Conservation (phyloP, 2,329 filamentous ascomycete genomes). For the Paradendryphiella salina region DNA sequence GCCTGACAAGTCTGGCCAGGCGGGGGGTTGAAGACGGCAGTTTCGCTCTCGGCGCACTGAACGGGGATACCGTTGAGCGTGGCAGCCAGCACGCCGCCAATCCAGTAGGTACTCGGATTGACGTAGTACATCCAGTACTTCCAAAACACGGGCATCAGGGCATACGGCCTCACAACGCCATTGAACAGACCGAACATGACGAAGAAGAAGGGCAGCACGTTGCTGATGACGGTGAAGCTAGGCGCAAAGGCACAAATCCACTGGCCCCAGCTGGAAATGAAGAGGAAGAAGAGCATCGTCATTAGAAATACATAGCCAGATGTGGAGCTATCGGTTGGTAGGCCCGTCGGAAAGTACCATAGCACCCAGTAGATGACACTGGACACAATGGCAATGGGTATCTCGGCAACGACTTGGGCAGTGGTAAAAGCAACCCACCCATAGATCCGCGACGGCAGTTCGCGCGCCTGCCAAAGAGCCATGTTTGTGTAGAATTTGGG, state of each 20-base stretch:
- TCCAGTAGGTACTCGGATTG: conserved; percentile 72
- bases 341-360: conserved; percentile 76
- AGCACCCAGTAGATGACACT: conserved; percentile 70
- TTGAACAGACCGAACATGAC: conserved; percentile 77
- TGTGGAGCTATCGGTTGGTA: conserved; percentile 65
- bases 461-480: conserved; percentile 71
- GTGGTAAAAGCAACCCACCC: conserved; percentile 70
- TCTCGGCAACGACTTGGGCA: conserved; percentile 71
- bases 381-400: conserved; percentile 68
- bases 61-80: conserved; percentile 58
- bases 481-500: conserved; percentile 79
- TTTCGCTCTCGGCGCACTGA: conserved; percentile 57
- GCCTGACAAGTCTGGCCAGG: conserved; percentile 64
- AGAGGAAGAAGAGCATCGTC: conserved; percentile 76
- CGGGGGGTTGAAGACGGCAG: conserved; percentile 67
- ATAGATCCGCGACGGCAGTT: conserved; percentile 75
- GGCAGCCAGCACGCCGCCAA: conserved; percentile 68
- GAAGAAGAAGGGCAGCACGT: conserved; percentile 76
- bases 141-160: conserved; percentile 69
- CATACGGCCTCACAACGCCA: conserved; percentile 72
- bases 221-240: conserved; percentile 75
- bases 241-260: conserved; percentile 85
- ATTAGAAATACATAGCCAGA: conserved; percentile 79
- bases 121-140: conserved; percentile 71
- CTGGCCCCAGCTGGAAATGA: conserved; percentile 75